Conservation (phyloP, 441 rosid genomes). For the Capsella rubella region DNA sequence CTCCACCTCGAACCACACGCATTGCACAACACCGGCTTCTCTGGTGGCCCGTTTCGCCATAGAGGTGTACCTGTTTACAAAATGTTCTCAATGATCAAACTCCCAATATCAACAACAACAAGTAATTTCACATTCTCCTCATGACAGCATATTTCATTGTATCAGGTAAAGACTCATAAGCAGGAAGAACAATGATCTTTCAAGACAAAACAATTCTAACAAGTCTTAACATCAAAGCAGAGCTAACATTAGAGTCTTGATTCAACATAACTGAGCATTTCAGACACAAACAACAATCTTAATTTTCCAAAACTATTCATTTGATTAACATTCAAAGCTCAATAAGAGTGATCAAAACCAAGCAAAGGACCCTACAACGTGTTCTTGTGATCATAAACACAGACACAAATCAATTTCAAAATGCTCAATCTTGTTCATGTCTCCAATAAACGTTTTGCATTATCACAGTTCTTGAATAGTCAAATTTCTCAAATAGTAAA, state of each 20-base stretch:
- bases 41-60: constrained; percentile 99
- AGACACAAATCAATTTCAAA: constrained; percentile 24
- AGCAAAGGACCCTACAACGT: constrained; percentile 22
- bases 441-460: constrained; percentile 34
- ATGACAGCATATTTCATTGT: constrained; percentile 1
- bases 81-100: constrained; percentile 17
- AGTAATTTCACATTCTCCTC: background rate
- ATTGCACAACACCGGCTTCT: constrained; percentile 98
- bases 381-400: constrained; percentile 29
- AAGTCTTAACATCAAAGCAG: constrained; percentile 20
- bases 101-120: constrained; percentile 29
- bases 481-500: background rate
- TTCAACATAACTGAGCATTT: constrained; percentile 41
- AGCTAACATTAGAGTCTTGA: constrained; percentile 17
- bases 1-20: constrained; percentile 99
- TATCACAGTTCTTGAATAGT: constrained; percentile 24
- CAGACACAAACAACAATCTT: constrained; percentile 34
- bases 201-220: constrained; percentile 40
- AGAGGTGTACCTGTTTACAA: constrained; percentile 76
- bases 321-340: constrained; percentile 24
- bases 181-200: constrained; percentile 31
- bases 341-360: constrained; percentile 36
- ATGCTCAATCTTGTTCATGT: constrained; percentile 24
- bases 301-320: constrained; percentile 7
- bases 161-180: constrained; percentile 35